Percentiles rank a stretch among this genome's conserved stretches.
Evolutionary conservation across 1,139 yeast species (phyloP).

Genomic region (Saccharomyces hybrid): DNA sequence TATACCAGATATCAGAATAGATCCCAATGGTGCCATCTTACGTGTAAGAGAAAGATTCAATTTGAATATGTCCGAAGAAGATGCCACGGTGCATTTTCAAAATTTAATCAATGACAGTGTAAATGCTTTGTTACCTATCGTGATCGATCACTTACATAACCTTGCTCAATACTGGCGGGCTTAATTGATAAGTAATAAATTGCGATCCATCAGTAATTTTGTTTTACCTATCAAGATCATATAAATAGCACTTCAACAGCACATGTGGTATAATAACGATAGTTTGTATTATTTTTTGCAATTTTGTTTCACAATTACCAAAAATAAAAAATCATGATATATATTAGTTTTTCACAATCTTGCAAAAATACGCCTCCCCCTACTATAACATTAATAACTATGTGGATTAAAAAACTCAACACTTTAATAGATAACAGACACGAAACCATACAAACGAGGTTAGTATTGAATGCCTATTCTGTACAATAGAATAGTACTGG

Average conservation of each 20-base stretch:
- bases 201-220: not conserved
- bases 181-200: conserved; percentile 25
- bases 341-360: not conserved
- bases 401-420: not conserved
- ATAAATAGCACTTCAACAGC: not conserved
- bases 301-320: too few relatives aligned
- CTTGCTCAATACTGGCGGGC: conserved; percentile 98
- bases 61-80: conserved; percentile 88
- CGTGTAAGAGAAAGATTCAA: conserved; percentile 94
- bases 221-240: too few relatives aligned
- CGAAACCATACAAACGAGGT: not conserved
- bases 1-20: conserved; percentile 77
- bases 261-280: not conserved
- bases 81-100: conserved; percentile 90
- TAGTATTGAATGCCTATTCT: not conserved
- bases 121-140: conserved; percentile 86
- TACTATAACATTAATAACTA: not conserved
- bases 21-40: conserved; percentile 69
- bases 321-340: not conserved
- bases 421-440: not conserved
- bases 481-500: not conserved
- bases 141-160: conserved; percentile 89
- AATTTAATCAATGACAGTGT: conserved; percentile 90
- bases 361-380: not conserved
- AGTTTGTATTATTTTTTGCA: not conserved